phyloP scores from a whole-genome alignment of 805 yeast genomes.

The Groenewaldozyma tartarivorans region DNA sequence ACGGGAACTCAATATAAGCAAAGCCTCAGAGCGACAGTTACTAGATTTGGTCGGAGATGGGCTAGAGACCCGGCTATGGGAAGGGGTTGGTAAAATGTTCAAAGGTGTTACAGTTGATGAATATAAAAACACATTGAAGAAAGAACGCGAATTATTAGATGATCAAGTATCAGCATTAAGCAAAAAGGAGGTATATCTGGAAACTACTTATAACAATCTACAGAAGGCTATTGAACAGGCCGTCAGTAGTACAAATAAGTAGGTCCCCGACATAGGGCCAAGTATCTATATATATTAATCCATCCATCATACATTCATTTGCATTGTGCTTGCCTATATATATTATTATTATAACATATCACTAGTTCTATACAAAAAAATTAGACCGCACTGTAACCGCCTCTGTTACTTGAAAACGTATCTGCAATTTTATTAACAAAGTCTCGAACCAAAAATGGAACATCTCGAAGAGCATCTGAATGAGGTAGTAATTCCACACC shows the following conservation, averaged over 20 bases:
- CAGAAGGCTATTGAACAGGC: constrained; percentile 49
- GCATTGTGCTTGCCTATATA: too few species aligned
- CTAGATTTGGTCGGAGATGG: constrained; percentile 31
- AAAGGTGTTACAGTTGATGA: constrained; percentile 32
- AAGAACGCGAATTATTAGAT: constrained; percentile 43
- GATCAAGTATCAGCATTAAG: constrained; percentile 53
- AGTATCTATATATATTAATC: too few species aligned
- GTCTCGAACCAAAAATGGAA: constrained; percentile 64
- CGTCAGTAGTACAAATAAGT: constrained; percentile 13
- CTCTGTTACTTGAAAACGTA: constrained; percentile 59
- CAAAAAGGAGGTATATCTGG: constrained; percentile 63
- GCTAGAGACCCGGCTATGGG: constrained; percentile 53
- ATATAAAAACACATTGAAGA: constrained; percentile 40
- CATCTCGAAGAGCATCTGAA: constrained; percentile 47
- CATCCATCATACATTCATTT: too few species aligned
- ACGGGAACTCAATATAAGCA: constrained; percentile 44
- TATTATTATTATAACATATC: too few species aligned
- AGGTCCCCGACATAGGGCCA: too few species aligned
- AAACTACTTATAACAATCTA: constrained; percentile 70
- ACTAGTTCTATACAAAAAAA: too few species aligned
- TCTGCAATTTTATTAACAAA: constrained; percentile 59
- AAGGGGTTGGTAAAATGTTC: constrained; percentile 71
- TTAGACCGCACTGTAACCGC: constrained; percentile 92
- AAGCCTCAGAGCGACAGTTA: constrained; percentile 50
- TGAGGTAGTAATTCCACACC: constrained; percentile 42